phyloP scores from a whole-genome alignment of 1,284 basidiomycete genomes.

The Cutaneotrichosporon arboriforme region DNA sequence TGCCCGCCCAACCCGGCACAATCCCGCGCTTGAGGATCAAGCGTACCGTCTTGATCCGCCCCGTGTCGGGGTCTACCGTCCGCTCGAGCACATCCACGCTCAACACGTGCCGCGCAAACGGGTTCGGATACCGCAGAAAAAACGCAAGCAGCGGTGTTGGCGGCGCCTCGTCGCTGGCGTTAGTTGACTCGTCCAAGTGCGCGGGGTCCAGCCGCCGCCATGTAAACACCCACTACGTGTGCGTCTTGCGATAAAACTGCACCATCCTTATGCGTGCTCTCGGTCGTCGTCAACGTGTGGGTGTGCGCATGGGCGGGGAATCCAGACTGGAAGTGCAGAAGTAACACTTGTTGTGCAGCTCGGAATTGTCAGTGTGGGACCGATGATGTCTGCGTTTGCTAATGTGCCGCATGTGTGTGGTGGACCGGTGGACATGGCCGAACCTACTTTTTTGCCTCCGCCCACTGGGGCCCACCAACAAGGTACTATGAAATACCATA shows the following conservation, averaged over 20 bases:
- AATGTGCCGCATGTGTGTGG: no score
- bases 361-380: no score
- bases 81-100: constrained; percentile 92
- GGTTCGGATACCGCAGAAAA: constrained; percentile 95
- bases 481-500: neutral
- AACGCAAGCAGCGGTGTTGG: constrained; percentile 86
- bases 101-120: constrained; percentile 86
- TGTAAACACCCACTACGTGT: constrained; percentile 24
- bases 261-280: constrained; percentile 17
- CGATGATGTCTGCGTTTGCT: no score
- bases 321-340: no score
- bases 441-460: no score
- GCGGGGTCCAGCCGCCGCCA: neutral
- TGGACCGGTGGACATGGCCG: no score
- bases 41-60: constrained; percentile 77
- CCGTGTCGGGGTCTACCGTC: constrained; percentile 58
- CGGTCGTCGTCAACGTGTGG: no score
- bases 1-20: constrained; percentile 76
- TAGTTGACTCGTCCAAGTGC: neutral
- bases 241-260: constrained; percentile 31
- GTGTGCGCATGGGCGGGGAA: no score
- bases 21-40: constrained; percentile 88
- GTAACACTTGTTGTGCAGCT: no score
- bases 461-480: no score
- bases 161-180: constrained; percentile 40